Evolutionary conservation across 208 protist species (phyloP), one percentile per base, ranked within the genome.

Genomic region (Porcisia hertigi): DNA sequence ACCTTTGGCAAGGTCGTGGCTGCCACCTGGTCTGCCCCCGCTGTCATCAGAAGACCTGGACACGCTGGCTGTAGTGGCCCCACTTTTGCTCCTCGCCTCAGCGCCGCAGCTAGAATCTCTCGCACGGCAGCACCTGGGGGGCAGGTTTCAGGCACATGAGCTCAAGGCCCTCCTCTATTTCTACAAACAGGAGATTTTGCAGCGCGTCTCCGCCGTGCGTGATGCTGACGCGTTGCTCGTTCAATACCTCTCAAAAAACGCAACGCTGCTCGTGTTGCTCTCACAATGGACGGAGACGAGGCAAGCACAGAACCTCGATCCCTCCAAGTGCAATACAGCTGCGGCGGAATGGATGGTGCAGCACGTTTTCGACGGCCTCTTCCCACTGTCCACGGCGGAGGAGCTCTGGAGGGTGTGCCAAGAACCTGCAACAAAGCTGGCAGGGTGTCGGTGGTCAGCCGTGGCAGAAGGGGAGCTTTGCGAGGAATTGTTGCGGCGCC

Each of bases 401-500:
- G 78, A 47, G 30, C 57, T 95, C 58, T 92, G 87, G 80, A 71
- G 49, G 0, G 66, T 34, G 20, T 90, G 88, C 39, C 65, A 67
- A 16, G 39, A 71, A 5, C 69, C 43, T 8, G 86, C 86, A 20
- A 36, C 58, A 54, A 14, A 43, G n/a, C 74, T 93, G 53, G 77
- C 76, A 43, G 67, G 34, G 25, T 73, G 73, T 64, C 88, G 91
- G n/a, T 93, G 88, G 91, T 65, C 85, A 0, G 73, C 81, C 8
- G 47, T 90, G 0, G 86, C 85, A 39, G 91, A 95, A 73, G 82
- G 74, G 47, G 91, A 95, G 75, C 79, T 95, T n/a, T 59, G 86
- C 20, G 62, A 67, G 18, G 81, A 62, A n/a, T 72, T 92, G 69
- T 30, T 81, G 75, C 59, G 39, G 18, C 43, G 59, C 41, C 53